Percentiles rank a stretch among this genome's conserved stretches.
These are phyloP conservation scores for Petunia hybrid DNA, from an alignment of 305 asterid species.

Conservation along the genomic window DNA sequence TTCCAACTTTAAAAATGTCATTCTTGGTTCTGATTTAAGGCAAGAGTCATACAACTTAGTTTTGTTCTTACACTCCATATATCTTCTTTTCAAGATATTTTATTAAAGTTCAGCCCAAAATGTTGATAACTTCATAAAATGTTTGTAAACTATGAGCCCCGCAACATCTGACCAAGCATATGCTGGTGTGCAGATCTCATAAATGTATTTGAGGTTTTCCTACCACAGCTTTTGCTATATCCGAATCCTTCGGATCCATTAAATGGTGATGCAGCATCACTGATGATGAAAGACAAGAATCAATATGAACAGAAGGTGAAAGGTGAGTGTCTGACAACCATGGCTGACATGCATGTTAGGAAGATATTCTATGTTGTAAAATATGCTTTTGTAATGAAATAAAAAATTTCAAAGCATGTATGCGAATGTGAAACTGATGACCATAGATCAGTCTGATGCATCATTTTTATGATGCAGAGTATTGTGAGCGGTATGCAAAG, in stretches of 20 bases:
- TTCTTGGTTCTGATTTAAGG: background rate
- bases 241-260: conserved; percentile 93
- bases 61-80: background rate
- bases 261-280: conserved; percentile 92
- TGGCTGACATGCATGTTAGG: background rate
- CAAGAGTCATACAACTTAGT: background rate
- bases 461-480: conserved; percentile 54
- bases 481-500: conserved; percentile 88
- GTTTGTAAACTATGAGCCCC: background rate
- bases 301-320: conserved; percentile 85
- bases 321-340: conserved; percentile 50
- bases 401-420: background rate
- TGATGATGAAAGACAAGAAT: conserved; percentile 82
- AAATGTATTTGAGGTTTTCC: conserved; percentile 93
- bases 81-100: background rate
- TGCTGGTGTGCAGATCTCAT: conserved; percentile 65
- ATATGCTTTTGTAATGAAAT: background rate
- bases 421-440: background rate
- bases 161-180: background rate
- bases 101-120: background rate
- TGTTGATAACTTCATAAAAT: conserved; percentile 16
- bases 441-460: background rate
- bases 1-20: conserved; percentile 7
- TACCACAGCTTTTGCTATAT: conserved; percentile 91
- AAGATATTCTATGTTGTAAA: background rate